Percentiles rank a stretch among this genome's conserved stretches.
Conservation (phyloP, 352 stramenopile species). For the Aphanomyces cochlioides region DNA sequence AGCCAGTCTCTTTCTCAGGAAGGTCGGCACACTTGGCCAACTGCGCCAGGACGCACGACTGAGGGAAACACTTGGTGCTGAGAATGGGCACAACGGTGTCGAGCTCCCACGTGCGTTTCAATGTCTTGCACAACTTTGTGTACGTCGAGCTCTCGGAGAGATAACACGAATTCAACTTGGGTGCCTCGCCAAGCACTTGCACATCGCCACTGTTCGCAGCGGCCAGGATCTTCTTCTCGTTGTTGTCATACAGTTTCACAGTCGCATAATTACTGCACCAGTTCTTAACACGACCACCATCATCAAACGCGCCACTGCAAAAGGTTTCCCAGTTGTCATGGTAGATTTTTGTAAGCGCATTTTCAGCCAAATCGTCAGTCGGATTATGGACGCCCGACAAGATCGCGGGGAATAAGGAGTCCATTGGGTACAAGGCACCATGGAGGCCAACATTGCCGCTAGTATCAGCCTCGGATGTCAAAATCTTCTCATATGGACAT, state of each 20-base stretch:
- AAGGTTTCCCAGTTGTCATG: no score
- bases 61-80: slow-evolving; percentile 12
- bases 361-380: no score
- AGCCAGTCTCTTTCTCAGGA: slow-evolving; percentile 1
- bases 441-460: no score
- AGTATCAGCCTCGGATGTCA: background rate
- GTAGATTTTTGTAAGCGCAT: no score
- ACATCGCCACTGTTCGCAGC: background rate
- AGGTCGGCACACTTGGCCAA: background rate
- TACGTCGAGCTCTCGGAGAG: background rate
- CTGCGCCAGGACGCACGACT: slow-evolving; percentile 6
- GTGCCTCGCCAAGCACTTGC: background rate
- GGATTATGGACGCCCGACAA: no score
- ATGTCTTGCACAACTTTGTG: slow-evolving; percentile 5
- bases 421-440: background rate
- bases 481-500: background rate
- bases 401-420: no score
- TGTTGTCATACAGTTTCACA: no score
- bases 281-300: no score
- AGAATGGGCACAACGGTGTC: slow-evolving; percentile 15
- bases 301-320: no score
- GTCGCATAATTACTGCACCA: no score
- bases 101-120: slow-evolving; percentile 1
- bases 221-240: background rate
- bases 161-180: background rate